Conservation (phyloP, 2,329 filamentous ascomycete species). For the Scortechinia acanthostroma region DNA sequence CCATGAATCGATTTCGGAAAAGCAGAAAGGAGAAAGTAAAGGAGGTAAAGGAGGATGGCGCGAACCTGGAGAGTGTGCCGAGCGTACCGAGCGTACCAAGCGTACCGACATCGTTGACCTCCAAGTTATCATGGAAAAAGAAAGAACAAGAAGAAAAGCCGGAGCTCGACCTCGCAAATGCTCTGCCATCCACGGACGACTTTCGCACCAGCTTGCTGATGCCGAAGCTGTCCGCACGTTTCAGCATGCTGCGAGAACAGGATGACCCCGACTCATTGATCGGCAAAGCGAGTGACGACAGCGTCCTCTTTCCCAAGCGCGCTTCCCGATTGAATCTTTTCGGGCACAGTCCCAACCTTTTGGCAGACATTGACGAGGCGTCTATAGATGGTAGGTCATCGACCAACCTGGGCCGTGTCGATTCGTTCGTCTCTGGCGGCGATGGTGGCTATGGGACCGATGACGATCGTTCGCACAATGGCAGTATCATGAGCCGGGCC, state of each 20-base stretch:
- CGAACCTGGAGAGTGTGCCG: neutral
- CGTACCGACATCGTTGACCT: too few relatives aligned
- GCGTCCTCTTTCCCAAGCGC: constrained; percentile 76
- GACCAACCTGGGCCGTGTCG: constrained; percentile 38
- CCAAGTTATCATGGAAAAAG: too few relatives aligned
- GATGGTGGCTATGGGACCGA: constrained; percentile 30
- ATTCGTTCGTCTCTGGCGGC: constrained; percentile 43
- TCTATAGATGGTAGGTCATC: constrained; percentile 54
- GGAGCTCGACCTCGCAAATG: constrained; percentile 67
- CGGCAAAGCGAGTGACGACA: constrained; percentile 92
- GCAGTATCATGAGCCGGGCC: constrained; percentile 75
- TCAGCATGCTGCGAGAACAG: constrained; percentile 93
- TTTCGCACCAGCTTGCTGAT: constrained; percentile 94
- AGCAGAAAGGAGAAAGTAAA: neutral
- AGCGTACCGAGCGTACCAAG: too few relatives aligned
- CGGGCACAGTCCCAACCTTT: constrained; percentile 37
- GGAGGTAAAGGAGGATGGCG: neutral
- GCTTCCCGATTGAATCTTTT: constrained; percentile 73
- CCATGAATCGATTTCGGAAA: neutral
- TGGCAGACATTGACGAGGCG: constrained; percentile 85
- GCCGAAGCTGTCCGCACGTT: constrained; percentile 87
- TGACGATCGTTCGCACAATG: constrained; percentile 53
- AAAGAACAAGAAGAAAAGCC: too few relatives aligned
- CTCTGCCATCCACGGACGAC: constrained; percentile 75
- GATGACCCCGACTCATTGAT: constrained; percentile 84